phyloP scores from a whole-genome alignment of 2,329 filamentous ascomycete genomes.

The Calonectria multiphialidica region DNA sequence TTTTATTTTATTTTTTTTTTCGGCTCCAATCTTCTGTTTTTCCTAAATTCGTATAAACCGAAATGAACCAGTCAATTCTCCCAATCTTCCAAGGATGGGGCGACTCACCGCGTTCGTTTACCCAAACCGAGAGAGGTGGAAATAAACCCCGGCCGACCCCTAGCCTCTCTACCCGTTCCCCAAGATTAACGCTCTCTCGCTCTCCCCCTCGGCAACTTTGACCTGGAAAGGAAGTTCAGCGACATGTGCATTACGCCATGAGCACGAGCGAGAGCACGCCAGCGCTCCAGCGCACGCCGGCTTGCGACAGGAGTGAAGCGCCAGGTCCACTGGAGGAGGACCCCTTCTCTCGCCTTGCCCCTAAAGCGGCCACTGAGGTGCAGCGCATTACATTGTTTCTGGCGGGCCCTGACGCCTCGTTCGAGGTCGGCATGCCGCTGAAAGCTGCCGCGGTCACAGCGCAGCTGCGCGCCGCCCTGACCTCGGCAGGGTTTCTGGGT shows the following conservation, averaged over 20 bases:
- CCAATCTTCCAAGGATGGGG: too few species aligned
- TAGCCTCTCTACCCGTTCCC: not conserved
- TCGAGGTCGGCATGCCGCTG: not conserved
- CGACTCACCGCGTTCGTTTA: not conserved
- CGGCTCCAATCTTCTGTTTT: not conserved
- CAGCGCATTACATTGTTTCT: not conserved
- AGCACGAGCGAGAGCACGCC: not conserved
- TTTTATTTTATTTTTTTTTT: not conserved
- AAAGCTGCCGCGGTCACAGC: conserved; percentile 1
- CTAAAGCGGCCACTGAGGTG: not conserved
- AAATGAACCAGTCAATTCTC: too few species aligned
- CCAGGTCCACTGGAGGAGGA: not conserved
- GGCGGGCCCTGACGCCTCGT: not conserved
- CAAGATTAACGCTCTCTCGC: not conserved
- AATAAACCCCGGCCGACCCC: not conserved
- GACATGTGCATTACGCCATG: conserved; percentile 12
- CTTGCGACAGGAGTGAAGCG: too few species aligned
- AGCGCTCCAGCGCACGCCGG: too few species aligned
- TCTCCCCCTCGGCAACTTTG: not conserved
- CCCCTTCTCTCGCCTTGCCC: not conserved
- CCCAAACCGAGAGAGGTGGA: not conserved
- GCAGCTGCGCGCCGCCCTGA: not conserved
- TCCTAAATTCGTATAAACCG: not conserved
- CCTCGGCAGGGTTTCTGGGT: not conserved
- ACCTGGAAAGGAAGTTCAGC: conserved; percentile 5